Base-by-base conservation (phyloP, 163 green algal genomes). In the Volvox carteri region DNA sequence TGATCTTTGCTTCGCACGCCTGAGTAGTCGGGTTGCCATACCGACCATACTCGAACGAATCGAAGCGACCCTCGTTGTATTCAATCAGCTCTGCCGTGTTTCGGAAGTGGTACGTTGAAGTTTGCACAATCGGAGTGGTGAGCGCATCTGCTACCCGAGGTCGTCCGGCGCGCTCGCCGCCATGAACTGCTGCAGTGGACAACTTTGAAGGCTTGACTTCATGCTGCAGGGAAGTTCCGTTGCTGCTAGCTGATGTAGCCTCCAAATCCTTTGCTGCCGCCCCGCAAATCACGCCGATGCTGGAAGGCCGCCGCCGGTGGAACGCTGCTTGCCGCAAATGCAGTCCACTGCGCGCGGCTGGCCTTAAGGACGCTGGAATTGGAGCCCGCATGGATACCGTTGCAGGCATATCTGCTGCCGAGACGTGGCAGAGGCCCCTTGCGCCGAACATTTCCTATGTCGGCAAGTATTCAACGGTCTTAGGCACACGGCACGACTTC, bases 11-110 rank as follows among this genome's bases (percentile, higher is more conserved):
- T 92, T 99, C 97, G 33, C 92, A 93, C 16, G 95, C 94, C 54
- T 96, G 88, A 0, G 96, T 96, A 12, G 98, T 99, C n/a, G 98
- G 98, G 92, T 99, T 99, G 68, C 98, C 98, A 87, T 99, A 99
- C 14, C 97, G 92, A 1, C 98, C 97, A 89, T 99, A 99, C 94
- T 99, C 98, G 81, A 98, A 99, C 30, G 93, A 98, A 2, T 95
- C 91, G 78, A 98, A 98, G 19, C 93, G 94, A 6, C 98, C 98
- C 90, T 99, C 98, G 92, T 99, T 96, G 89, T 99, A 99, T 1
- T 95, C 98, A 60, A 99, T 99, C 39, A 99, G 93, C 93, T 99
- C 96, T 37, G 87, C 79, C 84, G 95, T 85, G 97, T 99, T 93
- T 97, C 90, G 77, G 91, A 99, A 99, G 1, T 94, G 97, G 94